phyloP scores from a whole-genome alignment of 306 rosid genomes.

The Cicer yamashitae region DNA sequence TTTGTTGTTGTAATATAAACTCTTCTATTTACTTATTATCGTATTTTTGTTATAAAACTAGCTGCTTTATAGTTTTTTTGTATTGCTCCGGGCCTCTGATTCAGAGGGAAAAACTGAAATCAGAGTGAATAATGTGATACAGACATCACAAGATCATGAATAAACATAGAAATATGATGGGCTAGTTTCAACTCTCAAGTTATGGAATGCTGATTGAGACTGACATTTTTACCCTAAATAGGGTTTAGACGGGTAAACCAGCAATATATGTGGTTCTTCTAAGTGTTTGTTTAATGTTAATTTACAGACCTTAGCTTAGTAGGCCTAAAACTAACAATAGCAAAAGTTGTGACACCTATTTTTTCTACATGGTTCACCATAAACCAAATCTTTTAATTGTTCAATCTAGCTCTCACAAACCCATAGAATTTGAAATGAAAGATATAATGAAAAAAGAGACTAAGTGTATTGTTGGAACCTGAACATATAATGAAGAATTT shows the following conservation, averaged over 20 bases:
- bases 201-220: too few relatives aligned
- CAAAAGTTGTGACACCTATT: too few relatives aligned
- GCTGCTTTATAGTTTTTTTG: neutral
- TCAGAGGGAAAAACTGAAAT: neutral
- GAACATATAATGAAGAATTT: constrained; percentile 3
- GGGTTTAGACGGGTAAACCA: too few relatives aligned
- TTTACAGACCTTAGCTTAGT: too few relatives aligned
- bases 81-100: neutral
- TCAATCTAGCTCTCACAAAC: neutral
- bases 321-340: too few relatives aligned
- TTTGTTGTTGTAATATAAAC: constrained; percentile 33
- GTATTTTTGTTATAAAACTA: constrained; percentile 26
- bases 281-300: too few relatives aligned
- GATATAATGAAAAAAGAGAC: neutral
- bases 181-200: neutral
- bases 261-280: too few relatives aligned
- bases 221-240: too few relatives aligned
- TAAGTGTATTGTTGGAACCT: neutral
- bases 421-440: neutral
- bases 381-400: neutral
- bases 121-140: neutral
- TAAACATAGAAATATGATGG: neutral
- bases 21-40: constrained; percentile 17
- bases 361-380: too few relatives aligned
- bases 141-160: neutral